These are phyloP conservation scores for Naganishia randhawae DNA, from an alignment of 768 basidiomycete species.

Conservation along the genomic window DNA sequence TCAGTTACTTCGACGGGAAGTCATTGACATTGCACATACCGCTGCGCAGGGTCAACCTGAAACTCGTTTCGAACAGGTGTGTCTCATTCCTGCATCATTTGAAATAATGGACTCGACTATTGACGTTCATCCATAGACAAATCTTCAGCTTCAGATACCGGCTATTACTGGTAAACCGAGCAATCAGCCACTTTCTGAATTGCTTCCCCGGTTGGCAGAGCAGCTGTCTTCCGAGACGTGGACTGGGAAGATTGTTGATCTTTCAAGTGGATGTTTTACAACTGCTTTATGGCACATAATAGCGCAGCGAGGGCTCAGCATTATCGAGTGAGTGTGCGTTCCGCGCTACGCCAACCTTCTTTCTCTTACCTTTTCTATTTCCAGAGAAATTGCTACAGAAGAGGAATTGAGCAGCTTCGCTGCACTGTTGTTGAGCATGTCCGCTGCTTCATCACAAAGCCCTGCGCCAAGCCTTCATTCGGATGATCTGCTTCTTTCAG, in stretches of 20 bases:
- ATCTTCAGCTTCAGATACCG: slow-evolving; percentile 5
- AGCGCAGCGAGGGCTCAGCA: slow-evolving; percentile 9
- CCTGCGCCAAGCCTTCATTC: not conserved
- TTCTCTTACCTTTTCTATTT: not conserved
- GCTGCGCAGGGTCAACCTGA: not conserved
- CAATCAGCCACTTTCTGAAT: not conserved
- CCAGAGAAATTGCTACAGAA: slow-evolving; percentile 21
- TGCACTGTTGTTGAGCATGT: not conserved
- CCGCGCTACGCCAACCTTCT: not conserved
- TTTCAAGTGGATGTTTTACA: not conserved
- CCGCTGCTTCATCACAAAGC: not conserved
- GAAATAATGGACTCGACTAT: not conserved
- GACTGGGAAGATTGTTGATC: slow-evolving; percentile 11
- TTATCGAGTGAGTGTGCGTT: slow-evolving; percentile 7
- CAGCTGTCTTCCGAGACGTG: not conserved
- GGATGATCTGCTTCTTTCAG: not conserved
- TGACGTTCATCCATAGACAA: not conserved
- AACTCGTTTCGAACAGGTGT: slow-evolving; percentile 9
- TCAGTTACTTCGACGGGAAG: slow-evolving; percentile 11
- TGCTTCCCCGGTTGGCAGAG: not conserved
- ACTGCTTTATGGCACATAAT: slow-evolving; percentile 25
- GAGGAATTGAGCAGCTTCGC: slow-evolving; percentile 18
- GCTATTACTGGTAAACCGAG: not conserved
- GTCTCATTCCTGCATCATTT: not conserved
- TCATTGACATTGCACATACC: not conserved